Percentiles rank a stretch among this genome's conserved stretches.
phyloP scores from a whole-genome alignment of 2,329 filamentous ascomycete genomes.

The Stagonosporopsis cucurbitacearum region DNA sequence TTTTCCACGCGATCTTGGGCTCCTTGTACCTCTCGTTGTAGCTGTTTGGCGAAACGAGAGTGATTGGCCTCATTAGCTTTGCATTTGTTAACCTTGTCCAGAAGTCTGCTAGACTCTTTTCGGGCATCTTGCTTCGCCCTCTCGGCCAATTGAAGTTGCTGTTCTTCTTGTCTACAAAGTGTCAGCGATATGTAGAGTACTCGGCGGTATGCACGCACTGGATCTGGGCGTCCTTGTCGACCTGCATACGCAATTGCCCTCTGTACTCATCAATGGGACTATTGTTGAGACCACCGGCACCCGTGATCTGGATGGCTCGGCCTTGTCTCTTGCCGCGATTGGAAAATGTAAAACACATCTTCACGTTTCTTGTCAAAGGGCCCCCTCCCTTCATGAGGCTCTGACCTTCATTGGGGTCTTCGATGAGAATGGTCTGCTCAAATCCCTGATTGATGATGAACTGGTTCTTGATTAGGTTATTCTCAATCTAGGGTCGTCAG shows the following conservation, averaged over 20 bases:
- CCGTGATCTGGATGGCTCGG: slow-evolving; percentile 54
- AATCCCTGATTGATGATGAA: slow-evolving; percentile 83
- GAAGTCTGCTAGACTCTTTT: slow-evolving; percentile 39
- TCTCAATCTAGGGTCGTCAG: slow-evolving; percentile 25
- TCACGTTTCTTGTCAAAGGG: slow-evolving; percentile 67
- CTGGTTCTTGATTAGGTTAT: slow-evolving; percentile 77
- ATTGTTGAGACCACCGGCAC: slow-evolving; percentile 57
- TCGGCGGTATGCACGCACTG: slow-evolving; percentile 45
- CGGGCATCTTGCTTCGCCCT: slow-evolving; percentile 39
- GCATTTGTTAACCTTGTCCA: slow-evolving; percentile 56
- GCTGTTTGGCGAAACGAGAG: slow-evolving; percentile 52
- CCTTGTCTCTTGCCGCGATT: slow-evolving; percentile 66
- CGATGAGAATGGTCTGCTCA: slow-evolving; percentile 83
- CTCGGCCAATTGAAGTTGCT: slow-evolving; percentile 60
- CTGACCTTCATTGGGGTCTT: slow-evolving; percentile 70
- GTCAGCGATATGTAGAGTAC: slow-evolving; percentile 10
- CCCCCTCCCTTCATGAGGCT: slow-evolving; percentile 69
- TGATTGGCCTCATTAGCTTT: slow-evolving; percentile 58
- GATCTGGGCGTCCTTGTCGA: slow-evolving; percentile 74
- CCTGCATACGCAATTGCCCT: slow-evolving; percentile 75
- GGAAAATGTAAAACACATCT: slow-evolving; percentile 72
- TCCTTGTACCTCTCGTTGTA: slow-evolving; percentile 64
- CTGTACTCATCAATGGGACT: slow-evolving; percentile 61
- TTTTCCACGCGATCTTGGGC: slow-evolving; percentile 69
- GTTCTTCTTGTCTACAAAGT: slow-evolving; percentile 50